These are phyloP conservation scores for Penicillium atrosanguineum DNA, from an alignment of 495 filamentous ascomycete genomes.

Conservation along the genomic window DNA sequence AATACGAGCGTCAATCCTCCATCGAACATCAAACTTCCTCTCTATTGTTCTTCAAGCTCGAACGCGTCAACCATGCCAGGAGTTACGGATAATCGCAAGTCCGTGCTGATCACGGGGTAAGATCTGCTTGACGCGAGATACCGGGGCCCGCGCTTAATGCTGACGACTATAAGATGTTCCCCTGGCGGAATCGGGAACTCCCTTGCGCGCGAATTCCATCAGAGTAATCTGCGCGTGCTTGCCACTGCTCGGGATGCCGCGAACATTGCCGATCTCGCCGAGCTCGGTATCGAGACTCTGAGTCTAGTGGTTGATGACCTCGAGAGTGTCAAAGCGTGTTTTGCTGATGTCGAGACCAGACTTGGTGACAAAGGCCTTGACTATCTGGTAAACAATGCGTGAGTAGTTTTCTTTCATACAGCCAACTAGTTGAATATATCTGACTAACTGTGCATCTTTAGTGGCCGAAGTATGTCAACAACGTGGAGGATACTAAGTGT, in stretches of 20 bases:
- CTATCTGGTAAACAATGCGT: slow-evolving; percentile 64
- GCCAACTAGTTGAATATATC: neutral
- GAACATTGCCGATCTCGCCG: slow-evolving; percentile 45
- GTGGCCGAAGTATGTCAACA: slow-evolving; percentile 37
- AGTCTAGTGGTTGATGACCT: slow-evolving; percentile 50
- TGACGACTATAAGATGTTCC: slow-evolving; percentile 43
- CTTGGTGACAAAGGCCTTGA: slow-evolving; percentile 49
- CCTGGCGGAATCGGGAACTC: slow-evolving; percentile 60
- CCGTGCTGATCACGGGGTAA: slow-evolving; percentile 49
- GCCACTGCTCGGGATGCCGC: slow-evolving; percentile 54
- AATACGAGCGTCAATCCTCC: neutral
- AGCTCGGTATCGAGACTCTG: slow-evolving; percentile 52
- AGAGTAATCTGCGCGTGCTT: slow-evolving; percentile 50
- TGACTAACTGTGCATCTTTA: slow-evolving; percentile 15
- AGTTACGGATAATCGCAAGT: slow-evolving; percentile 34
- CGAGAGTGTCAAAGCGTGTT: slow-evolving; percentile 45
- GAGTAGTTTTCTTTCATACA: slow-evolving; percentile 13
- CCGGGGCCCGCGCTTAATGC: neutral
- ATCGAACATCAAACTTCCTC: neutral
- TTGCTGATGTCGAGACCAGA: slow-evolving; percentile 37
- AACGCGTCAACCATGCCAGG: slow-evolving; percentile 15
- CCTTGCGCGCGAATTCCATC: slow-evolving; percentile 54
- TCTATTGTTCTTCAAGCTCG: neutral
- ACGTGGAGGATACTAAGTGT: neutral
- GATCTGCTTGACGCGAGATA: slow-evolving; percentile 8